Evolutionary conservation across 2,329 filamentous ascomycete genomes (phyloP).

Genomic region (Calonectria crousiana): DNA sequence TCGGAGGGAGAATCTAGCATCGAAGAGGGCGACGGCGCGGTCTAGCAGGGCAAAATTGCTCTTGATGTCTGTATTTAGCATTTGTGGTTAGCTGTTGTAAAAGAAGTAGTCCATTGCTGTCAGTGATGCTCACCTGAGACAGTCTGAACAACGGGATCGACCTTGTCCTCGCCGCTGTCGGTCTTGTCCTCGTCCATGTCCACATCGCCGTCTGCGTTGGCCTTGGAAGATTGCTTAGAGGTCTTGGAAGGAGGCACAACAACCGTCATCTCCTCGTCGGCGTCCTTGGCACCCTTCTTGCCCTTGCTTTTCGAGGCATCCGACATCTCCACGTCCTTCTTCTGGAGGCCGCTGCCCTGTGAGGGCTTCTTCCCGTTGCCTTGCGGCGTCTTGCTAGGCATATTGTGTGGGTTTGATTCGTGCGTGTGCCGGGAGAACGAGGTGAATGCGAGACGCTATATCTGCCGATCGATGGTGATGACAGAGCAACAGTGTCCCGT

Average conservation of each 20-base stretch:
- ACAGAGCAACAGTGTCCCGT: conserved; percentile 32
- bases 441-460: conserved; percentile 16
- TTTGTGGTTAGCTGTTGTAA: conserved; percentile 35
- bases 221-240: conserved; percentile 68
- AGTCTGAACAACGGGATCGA: conserved; percentile 71
- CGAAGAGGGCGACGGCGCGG: conserved; percentile 91
- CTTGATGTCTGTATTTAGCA: conserved; percentile 80
- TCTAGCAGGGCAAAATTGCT: conserved; percentile 93
- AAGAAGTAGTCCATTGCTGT: not conserved
- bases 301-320: conserved; percentile 75
- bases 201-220: conserved; percentile 77
- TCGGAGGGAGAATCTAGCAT: conserved; percentile 93
- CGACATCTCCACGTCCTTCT: conserved; percentile 76
- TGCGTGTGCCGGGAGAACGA: conserved; percentile 19
- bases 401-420: conserved; percentile 50
- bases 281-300: conserved; percentile 74
- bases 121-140: conserved; percentile 65
- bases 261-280: conserved; percentile 84
- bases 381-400: conserved; percentile 81
- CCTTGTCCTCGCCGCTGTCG: conserved; percentile 65
- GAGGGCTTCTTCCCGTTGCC: conserved; percentile 77
- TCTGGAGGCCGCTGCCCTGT: conserved; percentile 73
- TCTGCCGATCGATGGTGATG: conserved; percentile 34
- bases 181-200: conserved; percentile 73
- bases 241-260: conserved; percentile 81